phyloP scores from a whole-genome alignment of 305 asterid species.

The Solanum aculeatissimum region DNA sequence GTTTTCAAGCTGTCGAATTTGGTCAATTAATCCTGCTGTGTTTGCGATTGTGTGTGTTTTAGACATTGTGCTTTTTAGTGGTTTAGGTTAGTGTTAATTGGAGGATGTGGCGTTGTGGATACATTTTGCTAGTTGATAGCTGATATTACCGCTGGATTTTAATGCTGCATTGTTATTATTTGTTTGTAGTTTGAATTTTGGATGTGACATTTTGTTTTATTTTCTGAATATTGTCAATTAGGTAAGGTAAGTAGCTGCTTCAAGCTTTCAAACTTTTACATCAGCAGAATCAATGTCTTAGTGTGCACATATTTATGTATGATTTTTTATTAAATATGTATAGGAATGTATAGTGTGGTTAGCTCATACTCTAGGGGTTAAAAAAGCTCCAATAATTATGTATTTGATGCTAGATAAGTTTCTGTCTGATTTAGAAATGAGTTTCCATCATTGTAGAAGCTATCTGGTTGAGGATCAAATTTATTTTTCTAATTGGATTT shows the following conservation, averaged over 20 bases:
- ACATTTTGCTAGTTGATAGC: neutral
- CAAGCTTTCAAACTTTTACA: neutral
- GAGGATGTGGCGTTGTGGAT: neutral
- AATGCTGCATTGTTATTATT: neutral
- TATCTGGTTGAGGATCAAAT: neutral
- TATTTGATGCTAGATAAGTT: neutral
- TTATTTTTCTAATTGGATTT: neutral
- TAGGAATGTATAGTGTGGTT: neutral
- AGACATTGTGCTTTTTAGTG: neutral
- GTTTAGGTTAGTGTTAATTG: neutral
- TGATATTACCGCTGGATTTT: neutral
- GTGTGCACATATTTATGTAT: neutral
- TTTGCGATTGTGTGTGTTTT: neutral
- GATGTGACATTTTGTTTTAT: neutral
- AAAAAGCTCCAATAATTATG: neutral
- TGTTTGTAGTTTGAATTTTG: neutral
- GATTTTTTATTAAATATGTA: neutral
- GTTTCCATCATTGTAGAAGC: neutral
- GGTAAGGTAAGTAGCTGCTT: neutral
- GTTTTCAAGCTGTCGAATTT: neutral
- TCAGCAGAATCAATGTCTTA: neutral
- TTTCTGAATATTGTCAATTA: neutral
- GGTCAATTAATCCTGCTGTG: neutral
- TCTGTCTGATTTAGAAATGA: neutral
- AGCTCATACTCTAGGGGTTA: neutral